Base-by-base conservation (phyloP, 2,329 filamentous ascomycete genomes). In the Ophiostoma sp. region DNA sequence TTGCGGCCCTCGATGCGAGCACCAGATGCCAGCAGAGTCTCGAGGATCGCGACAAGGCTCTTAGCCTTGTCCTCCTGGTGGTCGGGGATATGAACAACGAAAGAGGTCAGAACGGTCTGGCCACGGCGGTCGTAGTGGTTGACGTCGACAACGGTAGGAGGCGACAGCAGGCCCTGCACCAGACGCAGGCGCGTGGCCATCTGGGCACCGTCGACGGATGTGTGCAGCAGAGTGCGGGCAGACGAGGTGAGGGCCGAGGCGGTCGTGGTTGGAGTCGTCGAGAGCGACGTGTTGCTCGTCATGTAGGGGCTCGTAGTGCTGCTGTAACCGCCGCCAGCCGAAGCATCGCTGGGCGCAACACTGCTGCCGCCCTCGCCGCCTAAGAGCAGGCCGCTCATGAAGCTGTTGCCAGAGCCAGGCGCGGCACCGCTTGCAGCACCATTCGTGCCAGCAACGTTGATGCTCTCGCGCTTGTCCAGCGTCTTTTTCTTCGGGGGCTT, bases 91-190 rank as follows among this genome's bases (percentile, higher is more conserved):
- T 84, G 78, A 0, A 79, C 77, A 11, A 82, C 80, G 72, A 87
- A 87, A 0, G 81, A 78, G 80, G 86, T 86, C 14, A 87, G 79
- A 0, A 83, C 82, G 0, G 85, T 86, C 73, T 81, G 80, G 49
- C 85, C 85, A 18, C 76, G 71, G 3, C 73, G 74, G 75, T 85
- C 82, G 74, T 85, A 84, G 68, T 85, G 82, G 72, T 86, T 84
- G 4, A 80, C 77, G 68, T 84, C 79, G 11, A 84, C 80, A 2
- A 67, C 69, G 0, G 76, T 76, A 0, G 79, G 79, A 49, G 81
- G 77, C 1, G 77, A 72, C 9, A 78, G 74, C 6, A 76, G 73
- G 4, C 72, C 73, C 64, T 74, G 72, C 5, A 75, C 71, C 52
- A 74, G 74, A 1, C 72, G 74, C 7, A 74, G 72, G 44, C 74